Percentiles rank a stretch among this genome's conserved stretches.
Conservation (phyloP, 805 yeast genomes). For the Limtongia smithiae region DNA sequence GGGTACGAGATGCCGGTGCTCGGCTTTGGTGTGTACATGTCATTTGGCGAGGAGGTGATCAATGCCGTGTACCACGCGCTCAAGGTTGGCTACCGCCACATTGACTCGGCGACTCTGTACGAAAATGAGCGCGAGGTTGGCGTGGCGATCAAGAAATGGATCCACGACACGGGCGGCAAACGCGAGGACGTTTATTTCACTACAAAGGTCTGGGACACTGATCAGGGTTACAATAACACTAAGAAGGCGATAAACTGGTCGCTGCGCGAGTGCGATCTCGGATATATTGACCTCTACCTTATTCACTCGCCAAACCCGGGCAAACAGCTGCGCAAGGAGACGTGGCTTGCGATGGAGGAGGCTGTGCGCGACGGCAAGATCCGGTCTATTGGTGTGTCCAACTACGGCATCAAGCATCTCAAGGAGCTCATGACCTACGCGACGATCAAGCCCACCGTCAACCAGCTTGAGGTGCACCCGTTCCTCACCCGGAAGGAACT, state of each 20-base stretch:
- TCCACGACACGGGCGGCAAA: constrained; percentile 41
- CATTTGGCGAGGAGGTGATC: constrained; percentile 59
- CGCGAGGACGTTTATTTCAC: constrained; percentile 40
- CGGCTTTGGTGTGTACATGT: constrained; percentile 84
- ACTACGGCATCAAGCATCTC: constrained; percentile 60
- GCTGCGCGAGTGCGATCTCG: constrained; percentile 45
- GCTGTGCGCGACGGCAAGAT: constrained; percentile 56
- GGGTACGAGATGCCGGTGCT: constrained; percentile 70
- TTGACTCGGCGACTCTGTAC: constrained; percentile 72
- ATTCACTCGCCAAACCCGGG: constrained; percentile 52
- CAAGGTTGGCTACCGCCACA: constrained; percentile 73
- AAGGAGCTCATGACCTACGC: constrained; percentile 45
- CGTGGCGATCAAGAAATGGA: constrained; percentile 45
- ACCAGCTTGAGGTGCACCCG: constrained; percentile 81
- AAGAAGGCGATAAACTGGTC: constrained; percentile 58
- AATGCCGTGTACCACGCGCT: constrained; percentile 71
- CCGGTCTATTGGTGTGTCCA: constrained; percentile 71
- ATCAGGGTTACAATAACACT: constrained; percentile 50
- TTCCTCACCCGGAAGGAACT: constrained; percentile 70
- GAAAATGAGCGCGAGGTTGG: constrained; percentile 68
- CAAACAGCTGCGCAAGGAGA: constrained; percentile 52
- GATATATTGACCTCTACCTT: constrained; percentile 63
- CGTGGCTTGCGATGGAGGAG: constrained; percentile 75
- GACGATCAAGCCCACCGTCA: constrained; percentile 61
- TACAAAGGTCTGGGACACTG: constrained; percentile 35